Base-by-base conservation (phyloP, 441 rosid genomes). In the Croton laevigatus region DNA sequence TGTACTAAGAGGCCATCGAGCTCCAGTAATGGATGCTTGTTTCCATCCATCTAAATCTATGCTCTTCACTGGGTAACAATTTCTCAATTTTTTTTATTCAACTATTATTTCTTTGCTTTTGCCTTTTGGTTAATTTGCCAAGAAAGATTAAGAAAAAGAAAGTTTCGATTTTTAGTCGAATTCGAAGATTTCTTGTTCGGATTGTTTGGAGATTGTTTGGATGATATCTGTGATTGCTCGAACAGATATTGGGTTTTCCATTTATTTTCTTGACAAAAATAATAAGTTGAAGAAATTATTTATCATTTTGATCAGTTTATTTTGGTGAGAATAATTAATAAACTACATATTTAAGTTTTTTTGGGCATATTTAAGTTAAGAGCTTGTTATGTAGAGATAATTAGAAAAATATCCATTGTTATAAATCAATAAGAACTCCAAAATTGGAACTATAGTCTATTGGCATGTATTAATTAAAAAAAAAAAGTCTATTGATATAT, bases 1-100 rank as follows among this genome's bases (percentile, higher is more conserved):
- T 34, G 97, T 94, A 65, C 87, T 92, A 11, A 82, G 98, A 75
- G 98, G 98, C 48, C 94, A 90, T 75, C 97, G 97, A 22, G 94
- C 97, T 82, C 87, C 94, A 4, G 93, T 94, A 12, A 81, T 73
- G 81, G 98, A 91, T 40, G 91, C 80, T 59, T 87, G 84, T 73
- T 94, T 94, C 78, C 97, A 89, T 75, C 86, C 88, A 61, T 84
- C 93, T 0, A 81, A 69, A 60, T 82, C 97, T 60, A 57, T 94
- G 10, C 84, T 90, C 19, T 86, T 90, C 84, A 79, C 91, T 9
- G 97, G 94, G 97, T 91, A 83, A 59, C 46, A 22, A 12, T 65
- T 51, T 60, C 46, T 12, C 54, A 12, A 22, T 44, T 62, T 73
- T 40, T 73, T 40, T 51, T 49, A 0, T 22, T 22, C 36, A 22